Conservation (phyloP, 2,329 filamentous ascomycete genomes). For the Penicillium olsonii region DNA sequence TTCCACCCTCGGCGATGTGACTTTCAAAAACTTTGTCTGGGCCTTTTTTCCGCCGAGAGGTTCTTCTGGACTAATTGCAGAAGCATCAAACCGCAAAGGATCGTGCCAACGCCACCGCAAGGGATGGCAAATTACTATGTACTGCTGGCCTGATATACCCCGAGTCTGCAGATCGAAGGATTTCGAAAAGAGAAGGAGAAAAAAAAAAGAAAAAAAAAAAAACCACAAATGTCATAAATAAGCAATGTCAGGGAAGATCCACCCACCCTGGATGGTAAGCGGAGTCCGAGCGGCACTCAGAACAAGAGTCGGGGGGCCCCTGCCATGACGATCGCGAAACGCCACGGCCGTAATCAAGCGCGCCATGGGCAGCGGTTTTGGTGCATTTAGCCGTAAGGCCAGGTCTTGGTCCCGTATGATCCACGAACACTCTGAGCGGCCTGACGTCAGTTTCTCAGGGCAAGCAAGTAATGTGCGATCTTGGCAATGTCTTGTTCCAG, state of each 20-base stretch:
- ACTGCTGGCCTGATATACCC: not conserved
- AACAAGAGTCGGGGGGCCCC: slow-evolving; percentile 22
- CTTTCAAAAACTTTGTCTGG: slow-evolving; percentile 12
- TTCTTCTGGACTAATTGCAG: not conserved
- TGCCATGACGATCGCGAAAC: slow-evolving; percentile 22
- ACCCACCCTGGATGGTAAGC: slow-evolving; percentile 9
- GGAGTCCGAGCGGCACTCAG: slow-evolving; percentile 11
- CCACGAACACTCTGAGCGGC: slow-evolving; percentile 4
- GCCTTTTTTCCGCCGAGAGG: slow-evolving; percentile 11
- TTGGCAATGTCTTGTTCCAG: not conserved
- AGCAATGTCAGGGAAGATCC: not conserved
- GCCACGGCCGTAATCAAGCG: slow-evolving; percentile 23
- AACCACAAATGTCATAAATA: not conserved
- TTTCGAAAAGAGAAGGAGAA: not conserved
- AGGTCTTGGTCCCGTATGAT: slow-evolving; percentile 12
- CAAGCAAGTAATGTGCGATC: slow-evolving; percentile 4
- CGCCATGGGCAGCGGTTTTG: slow-evolving; percentile 6
- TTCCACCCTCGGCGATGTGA: slow-evolving; percentile 15
- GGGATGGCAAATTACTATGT: slow-evolving; percentile 2
- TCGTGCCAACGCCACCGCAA: slow-evolving; percentile 7
- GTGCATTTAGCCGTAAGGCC: slow-evolving; percentile 5
- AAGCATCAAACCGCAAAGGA: not conserved
- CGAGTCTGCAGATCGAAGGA: slow-evolving; percentile 3
- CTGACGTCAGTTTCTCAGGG: slow-evolving; percentile 20
- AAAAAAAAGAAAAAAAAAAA: no score